phyloP scores from a whole-genome alignment of 2,329 filamentous ascomycete genomes.

The Pseudogymnoascus sp. region DNA sequence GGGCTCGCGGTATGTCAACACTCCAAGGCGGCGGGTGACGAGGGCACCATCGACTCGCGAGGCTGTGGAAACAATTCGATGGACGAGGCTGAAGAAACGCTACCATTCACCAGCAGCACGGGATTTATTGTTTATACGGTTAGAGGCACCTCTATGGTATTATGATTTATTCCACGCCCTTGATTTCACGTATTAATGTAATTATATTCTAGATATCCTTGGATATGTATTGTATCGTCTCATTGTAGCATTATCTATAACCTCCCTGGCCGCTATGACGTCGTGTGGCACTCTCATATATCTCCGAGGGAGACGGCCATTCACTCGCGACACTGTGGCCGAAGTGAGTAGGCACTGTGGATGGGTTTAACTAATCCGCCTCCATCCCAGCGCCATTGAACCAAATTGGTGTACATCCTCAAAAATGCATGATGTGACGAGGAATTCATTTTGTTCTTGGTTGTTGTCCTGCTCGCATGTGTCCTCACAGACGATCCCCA shows the following conservation, averaged over 20 bases:
- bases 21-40: background rate
- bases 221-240: background rate
- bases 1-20: background rate
- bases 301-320: background rate
- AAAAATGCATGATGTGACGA: background rate
- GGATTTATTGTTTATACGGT: background rate
- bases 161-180: background rate
- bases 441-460: background rate
- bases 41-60: background rate
- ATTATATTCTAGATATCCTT: background rate
- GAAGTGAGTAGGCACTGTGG: background rate
- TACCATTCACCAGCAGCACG: background rate
- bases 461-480: background rate
- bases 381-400: background rate
- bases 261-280: background rate
- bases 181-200: background rate
- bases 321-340: background rate
- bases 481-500: conserved; percentile 59
- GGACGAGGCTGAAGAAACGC: background rate
- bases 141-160: background rate
- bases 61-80: background rate
- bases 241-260: background rate
- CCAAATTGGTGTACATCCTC: background rate
- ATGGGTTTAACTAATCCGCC: background rate
- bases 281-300: background rate